Conservation (phyloP, 768 basidiomycete genomes). For the Astraeus odoratus region DNA sequence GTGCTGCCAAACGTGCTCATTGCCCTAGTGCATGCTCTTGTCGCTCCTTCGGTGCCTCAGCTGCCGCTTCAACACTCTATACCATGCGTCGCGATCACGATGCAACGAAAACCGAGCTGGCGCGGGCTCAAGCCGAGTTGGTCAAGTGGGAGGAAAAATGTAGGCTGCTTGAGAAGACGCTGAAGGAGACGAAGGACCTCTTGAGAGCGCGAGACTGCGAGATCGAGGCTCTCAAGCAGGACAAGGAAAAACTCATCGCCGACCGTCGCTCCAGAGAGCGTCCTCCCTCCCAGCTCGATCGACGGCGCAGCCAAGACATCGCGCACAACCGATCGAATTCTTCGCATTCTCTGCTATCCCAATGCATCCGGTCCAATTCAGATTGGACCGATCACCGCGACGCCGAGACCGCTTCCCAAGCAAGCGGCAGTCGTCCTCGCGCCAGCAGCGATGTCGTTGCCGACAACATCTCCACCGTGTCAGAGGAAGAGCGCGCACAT, state of each 20-base stretch:
- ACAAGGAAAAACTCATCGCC: slow-evolving; percentile 25
- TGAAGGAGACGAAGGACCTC: slow-evolving; percentile 58
- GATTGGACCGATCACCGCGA: slow-evolving; percentile 27
- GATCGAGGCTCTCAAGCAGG: slow-evolving; percentile 45
- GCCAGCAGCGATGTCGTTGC: slow-evolving; percentile 5
- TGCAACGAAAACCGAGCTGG: slow-evolving; percentile 46
- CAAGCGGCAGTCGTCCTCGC: slow-evolving; percentile 10
- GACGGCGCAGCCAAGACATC: slow-evolving; percentile 24
- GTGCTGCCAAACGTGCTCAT: slow-evolving; percentile 29
- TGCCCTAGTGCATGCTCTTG: slow-evolving; percentile 27
- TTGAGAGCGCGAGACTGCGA: slow-evolving; percentile 54
- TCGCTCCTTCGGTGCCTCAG: slow-evolving; percentile 31
- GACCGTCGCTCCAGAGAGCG: slow-evolving; percentile 18
- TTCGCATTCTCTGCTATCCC: slow-evolving; percentile 22
- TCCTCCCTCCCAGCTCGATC: slow-evolving; percentile 17
- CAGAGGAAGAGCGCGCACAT: slow-evolving; percentile 52
- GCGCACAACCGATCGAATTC: slow-evolving; percentile 25
- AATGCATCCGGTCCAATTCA: slow-evolving; percentile 25
- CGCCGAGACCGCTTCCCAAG: slow-evolving; percentile 11
- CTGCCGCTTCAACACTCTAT: slow-evolving; percentile 35
- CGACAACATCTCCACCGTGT: slow-evolving; percentile 27
- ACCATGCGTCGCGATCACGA: slow-evolving; percentile 50
- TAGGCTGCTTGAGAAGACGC: slow-evolving; percentile 52
- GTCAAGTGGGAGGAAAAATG: slow-evolving; percentile 56
- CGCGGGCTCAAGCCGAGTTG: slow-evolving; percentile 47